Conservation (phyloP, 352 stramenopile genomes). For the Elongisporangium senticosum region DNA sequence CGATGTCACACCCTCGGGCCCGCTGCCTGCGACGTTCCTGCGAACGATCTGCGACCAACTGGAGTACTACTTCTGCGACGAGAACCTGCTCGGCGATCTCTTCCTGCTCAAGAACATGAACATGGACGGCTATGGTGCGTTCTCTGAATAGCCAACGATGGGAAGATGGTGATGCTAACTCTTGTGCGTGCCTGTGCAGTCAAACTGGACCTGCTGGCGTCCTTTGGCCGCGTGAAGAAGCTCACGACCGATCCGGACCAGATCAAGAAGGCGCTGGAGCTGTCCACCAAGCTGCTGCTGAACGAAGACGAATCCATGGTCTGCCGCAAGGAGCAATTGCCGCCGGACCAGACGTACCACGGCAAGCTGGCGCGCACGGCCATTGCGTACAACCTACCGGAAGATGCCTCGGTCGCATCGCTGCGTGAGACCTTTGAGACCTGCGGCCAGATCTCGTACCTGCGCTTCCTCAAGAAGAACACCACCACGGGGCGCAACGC, state of each 20-base stretch:
- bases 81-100: constrained; percentile 80
- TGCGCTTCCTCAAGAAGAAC: constrained; percentile 87
- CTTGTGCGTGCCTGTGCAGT: constrained; percentile 27
- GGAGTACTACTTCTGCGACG: constrained; percentile 87
- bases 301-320: constrained; percentile 82
- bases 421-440: constrained; percentile 80
- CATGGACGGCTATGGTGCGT: constrained; percentile 74
- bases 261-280: constrained; percentile 75
- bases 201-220: constrained; percentile 79
- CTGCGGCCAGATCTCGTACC: constrained; percentile 81
- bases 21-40: constrained; percentile 75
- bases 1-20: constrained; percentile 15
- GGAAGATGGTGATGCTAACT: constrained; percentile 4
- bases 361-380: constrained; percentile 79
- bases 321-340: constrained; percentile 78
- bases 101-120: constrained; percentile 90
- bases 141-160: background rate
- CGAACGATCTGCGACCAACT: constrained; percentile 84
- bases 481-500: constrained; percentile 81
- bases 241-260: constrained; percentile 79
- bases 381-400: constrained; percentile 84
- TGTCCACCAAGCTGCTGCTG: constrained; percentile 81
- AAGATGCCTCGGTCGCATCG: constrained; percentile 80
- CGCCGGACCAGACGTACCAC: constrained; percentile 80
- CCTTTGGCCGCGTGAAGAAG: constrained; percentile 84